Evolutionary conservation across 169 alveolate species (phyloP), one percentile per base, ranked within the genome.

Genomic region (Hammondia hammondi): DNA sequence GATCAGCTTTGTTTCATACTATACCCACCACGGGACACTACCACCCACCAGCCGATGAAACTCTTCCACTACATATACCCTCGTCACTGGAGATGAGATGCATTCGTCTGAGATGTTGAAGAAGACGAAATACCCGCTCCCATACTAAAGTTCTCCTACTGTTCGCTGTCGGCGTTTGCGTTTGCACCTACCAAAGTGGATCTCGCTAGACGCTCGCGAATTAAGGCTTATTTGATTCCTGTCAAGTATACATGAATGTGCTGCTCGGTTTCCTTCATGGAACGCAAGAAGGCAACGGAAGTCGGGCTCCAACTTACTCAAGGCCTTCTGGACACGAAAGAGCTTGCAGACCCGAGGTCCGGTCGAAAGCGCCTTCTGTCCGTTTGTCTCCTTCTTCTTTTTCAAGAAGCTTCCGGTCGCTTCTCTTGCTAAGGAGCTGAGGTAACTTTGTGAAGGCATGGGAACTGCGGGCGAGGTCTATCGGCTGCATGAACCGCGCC

Each of bases 291-390:
- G n/a, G 5, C 32, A 67, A 27, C 27, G 77, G 77, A 21, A 21
- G 77, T 17, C 9, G 10, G 32, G 77, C 77, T 1, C 9, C 70
- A 39, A 14, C 90, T 82, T 46, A 82, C 90, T 82, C 90, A 12
- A 82, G 90, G 43, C 90, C 90, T n/a, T 43, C 70, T 39, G 90
- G 90, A 52, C 90, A 82, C 61, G 90, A 21, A 7, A 82, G 43
- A 37, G 90, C 90, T 24, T 82, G 90, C 14, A 82, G 90, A 43
- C 90, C 90, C 43, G 90, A 14, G 43, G 35, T 12, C 24, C 90
- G 7, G 37, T 82, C 90, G 19, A 82, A 29, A 45, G 90, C 90
- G 12, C 90, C 90, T 17, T 39, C 90, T 12, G 87, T 77, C 90
- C 43, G 32, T 52, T 82, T 82, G 21, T 82, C 90, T 1, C 90